Evolutionary conservation across 2,329 filamentous ascomycete genomes (phyloP), one percentile per base, ranked within the genome.

Genomic region (Ophiostoma perfectum): DNA sequence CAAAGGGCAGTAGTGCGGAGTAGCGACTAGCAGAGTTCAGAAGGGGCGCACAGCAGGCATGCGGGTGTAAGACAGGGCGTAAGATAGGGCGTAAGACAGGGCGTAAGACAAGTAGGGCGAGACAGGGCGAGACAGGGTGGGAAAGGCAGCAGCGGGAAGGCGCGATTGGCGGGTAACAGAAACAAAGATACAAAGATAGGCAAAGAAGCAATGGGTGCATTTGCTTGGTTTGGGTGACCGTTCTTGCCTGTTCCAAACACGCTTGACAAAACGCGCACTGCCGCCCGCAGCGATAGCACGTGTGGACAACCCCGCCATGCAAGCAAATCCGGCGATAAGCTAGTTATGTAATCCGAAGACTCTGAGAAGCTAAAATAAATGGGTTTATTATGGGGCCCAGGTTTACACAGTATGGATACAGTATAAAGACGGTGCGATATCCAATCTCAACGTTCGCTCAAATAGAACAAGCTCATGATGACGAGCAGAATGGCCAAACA

Each of bases 61-160:
- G 8, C 8, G 8, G 6, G n/a, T 62, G 55, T n/a, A n/a, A 8
- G 12, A 42, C 36, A 62, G 58, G 9, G 27, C 55, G n/a, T 1
- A 5, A 45, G 47, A n/a, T n/a, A n/a, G 47, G 47, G 16, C 5
- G 18, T n/a, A 55, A 38, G 55, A 27, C 27, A 60, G 55, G 55
- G 55, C 55, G 55, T 27, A 27, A 27, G 27, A 27, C 27, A 27
- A 27, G 27, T 27, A 14, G 27, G 18, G 55, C 11, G 36, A 5
- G 58, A 62, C 58, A 62, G 58, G 38, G 55, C 36, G 55, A 38
- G 55, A 62, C 58, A 62, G 58, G 38, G 55, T 27, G 55, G 16
- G 55, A 62, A 27, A 62, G 27, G 39, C 55, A 39, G 27, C n/a
- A 41, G 11, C 11, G 38, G 49, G 49, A 58, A 58, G 12, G 49